These are phyloP conservation scores for Pilatotrama ljubarskyi DNA, from an alignment of 768 basidiomycete genomes.

Conservation along the genomic window DNA sequence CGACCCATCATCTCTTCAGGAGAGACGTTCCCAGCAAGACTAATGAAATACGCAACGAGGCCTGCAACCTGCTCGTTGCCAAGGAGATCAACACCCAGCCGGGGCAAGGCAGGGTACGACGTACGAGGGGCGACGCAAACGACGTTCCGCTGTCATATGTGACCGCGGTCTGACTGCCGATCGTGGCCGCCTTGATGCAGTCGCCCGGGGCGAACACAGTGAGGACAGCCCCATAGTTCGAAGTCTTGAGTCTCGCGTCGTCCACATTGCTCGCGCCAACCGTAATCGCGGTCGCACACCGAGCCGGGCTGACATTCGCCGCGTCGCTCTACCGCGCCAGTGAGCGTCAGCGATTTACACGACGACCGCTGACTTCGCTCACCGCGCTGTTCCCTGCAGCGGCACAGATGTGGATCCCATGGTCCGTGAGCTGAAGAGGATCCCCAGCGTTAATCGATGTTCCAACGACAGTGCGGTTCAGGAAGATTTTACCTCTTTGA, in stretches of 20 bases:
- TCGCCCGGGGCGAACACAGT: conserved; percentile 25
- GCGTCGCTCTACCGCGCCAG: conserved; percentile 2
- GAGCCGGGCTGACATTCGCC: conserved; percentile 15
- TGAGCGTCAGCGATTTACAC: too few relatives aligned
- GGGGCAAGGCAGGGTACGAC: too few relatives aligned
- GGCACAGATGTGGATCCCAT: not conserved
- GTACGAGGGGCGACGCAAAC: too few relatives aligned
- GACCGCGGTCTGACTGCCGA: too few relatives aligned
- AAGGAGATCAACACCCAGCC: too few relatives aligned
- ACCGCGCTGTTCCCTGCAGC: conserved; percentile 4
- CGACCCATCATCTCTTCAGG: too few relatives aligned
- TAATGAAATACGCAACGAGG: too few relatives aligned
- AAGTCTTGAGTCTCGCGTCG: conserved; percentile 18
- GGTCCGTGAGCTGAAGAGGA: not conserved
- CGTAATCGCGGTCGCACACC: conserved; percentile 18
- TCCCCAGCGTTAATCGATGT: too few relatives aligned
- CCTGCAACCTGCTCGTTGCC: too few relatives aligned
- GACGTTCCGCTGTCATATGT: too few relatives aligned
- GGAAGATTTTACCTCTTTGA: conserved; percentile 12
- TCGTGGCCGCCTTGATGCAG: not conserved
- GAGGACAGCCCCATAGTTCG: conserved; percentile 24
- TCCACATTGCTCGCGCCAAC: conserved; percentile 20
- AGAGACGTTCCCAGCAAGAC: too few relatives aligned
- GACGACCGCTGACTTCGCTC: conserved; percentile 22
- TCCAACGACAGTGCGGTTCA: not conserved